Evolutionary conservation across 768 basidiomycete genomes (phyloP).

Genomic region (Phlebiopsis gigantea): DNA sequence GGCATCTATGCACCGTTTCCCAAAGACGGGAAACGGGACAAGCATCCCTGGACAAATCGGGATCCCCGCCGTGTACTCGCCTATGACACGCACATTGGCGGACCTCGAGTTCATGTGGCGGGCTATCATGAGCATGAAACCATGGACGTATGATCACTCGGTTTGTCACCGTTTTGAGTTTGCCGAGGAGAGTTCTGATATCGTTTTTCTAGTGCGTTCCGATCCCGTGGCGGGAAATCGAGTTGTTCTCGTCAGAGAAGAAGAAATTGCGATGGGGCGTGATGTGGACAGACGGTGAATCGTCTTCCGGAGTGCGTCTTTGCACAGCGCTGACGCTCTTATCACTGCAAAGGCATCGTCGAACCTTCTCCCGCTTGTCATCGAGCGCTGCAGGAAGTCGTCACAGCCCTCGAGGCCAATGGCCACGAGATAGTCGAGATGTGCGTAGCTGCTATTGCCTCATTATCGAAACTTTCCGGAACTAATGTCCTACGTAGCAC

Average conservation of each 20-base stretch:
- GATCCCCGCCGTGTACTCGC: constrained; percentile 32
- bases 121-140: constrained; percentile 34
- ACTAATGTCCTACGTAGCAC: constrained; percentile 20
- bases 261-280: constrained; percentile 36
- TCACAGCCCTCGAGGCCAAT: constrained; percentile 27
- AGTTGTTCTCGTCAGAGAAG: constrained; percentile 17
- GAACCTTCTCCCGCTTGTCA: constrained; percentile 36
- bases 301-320: too few relatives aligned
- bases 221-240: constrained; percentile 35
- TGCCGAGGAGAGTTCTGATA: neutral
- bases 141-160: constrained; percentile 40
- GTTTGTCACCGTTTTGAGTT: constrained; percentile 22
- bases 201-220: constrained; percentile 31
- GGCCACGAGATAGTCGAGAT: constrained; percentile 37
- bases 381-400: constrained; percentile 33
- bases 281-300: constrained; percentile 37
- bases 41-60: constrained; percentile 39
- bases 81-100: constrained; percentile 40
- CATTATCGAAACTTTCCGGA: neutral
- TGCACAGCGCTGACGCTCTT: too few relatives aligned
- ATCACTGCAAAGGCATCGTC: constrained; percentile 21
- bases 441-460: constrained; percentile 18
- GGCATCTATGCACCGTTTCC: constrained; percentile 34
- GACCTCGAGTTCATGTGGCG: constrained; percentile 42
- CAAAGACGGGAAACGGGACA: constrained; percentile 28